A percentile compares a stretch with the other conserved stretches of the same genome.
Evolutionary conservation across 257 asterid species (phyloP).

Genomic region (Nicotiana knightiana): DNA sequence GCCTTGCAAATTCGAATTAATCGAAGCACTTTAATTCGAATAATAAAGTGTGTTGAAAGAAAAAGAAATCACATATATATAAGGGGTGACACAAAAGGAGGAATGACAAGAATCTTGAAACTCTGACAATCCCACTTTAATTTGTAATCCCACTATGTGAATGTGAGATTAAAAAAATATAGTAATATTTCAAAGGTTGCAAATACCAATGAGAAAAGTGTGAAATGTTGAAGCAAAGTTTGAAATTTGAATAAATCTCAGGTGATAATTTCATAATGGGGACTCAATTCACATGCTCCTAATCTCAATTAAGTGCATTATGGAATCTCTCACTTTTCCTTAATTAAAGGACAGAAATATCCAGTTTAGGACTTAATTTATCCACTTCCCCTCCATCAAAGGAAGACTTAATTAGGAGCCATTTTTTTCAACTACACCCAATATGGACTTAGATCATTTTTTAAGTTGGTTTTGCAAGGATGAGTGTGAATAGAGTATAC

Average conservation of each 20-base stretch:
- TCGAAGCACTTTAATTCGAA: too few species aligned
- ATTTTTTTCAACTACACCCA: neutral
- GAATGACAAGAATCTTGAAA: neutral
- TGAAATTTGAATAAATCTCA: conserved; percentile 5
- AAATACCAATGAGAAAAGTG: neutral
- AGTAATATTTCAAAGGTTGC: neutral
- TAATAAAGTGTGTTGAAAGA: too few species aligned
- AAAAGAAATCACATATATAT: too few species aligned
- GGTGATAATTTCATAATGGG: too few species aligned
- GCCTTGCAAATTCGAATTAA: too few species aligned
- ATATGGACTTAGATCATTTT: neutral
- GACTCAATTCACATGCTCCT: conserved; percentile 8
- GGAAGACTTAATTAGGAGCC: neutral
- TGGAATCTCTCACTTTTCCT: neutral
- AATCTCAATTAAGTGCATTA: neutral
- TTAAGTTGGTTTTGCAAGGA: neutral
- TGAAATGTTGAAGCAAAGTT: conserved; percentile 5
- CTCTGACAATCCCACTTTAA: neutral
- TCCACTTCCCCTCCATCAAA: neutral
- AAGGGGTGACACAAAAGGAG: too few species aligned
- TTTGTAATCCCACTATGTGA: neutral
- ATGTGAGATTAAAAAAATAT: neutral
- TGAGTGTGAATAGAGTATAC: neutral
- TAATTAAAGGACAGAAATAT: neutral
- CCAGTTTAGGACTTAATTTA: neutral